Evolutionary conservation across 225 moss, liverwort and hornwort genomes (phyloP).

Genomic region (Asterella californica): DNA sequence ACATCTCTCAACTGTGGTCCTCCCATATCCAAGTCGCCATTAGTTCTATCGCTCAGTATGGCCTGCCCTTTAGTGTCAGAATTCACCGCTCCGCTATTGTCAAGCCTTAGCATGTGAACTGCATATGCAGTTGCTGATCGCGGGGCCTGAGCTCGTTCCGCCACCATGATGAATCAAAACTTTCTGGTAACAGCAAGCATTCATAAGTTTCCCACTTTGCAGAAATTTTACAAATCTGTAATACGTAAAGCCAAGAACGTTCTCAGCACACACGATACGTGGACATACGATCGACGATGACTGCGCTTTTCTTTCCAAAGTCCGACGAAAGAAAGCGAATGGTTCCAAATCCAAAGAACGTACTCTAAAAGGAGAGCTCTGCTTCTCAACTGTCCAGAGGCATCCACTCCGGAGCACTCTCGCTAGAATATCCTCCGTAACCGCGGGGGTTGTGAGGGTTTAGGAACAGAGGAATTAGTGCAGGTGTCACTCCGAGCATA

Average conservation of each 20-base stretch:
- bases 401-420: background rate
- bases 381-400: background rate
- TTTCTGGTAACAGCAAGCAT: background rate
- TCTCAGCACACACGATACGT: background rate
- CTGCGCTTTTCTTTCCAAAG: background rate
- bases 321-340: too few species aligned
- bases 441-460: background rate
- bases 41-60: conserved; percentile 8
- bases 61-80: conserved; percentile 20
- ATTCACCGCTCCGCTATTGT: conserved; percentile 33
- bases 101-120: conserved; percentile 33
- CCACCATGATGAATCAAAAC: conserved; percentile 25
- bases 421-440: background rate
- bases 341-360: background rate
- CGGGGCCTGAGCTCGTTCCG: conserved; percentile 37
- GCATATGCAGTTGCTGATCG: conserved; percentile 29
- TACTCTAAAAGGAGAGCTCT: background rate
- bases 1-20: conserved; percentile 45
- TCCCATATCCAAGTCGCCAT: conserved; percentile 35
- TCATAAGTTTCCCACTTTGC: background rate
- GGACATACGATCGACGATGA: background rate
- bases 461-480: background rate
- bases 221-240: background rate
- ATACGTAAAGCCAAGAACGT: background rate
- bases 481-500: background rate